Evolutionary conservation across 2,329 filamentous ascomycete species (phyloP), one percentile per base, ranked within the genome.

Genomic region (Leptographium flavum): DNA sequence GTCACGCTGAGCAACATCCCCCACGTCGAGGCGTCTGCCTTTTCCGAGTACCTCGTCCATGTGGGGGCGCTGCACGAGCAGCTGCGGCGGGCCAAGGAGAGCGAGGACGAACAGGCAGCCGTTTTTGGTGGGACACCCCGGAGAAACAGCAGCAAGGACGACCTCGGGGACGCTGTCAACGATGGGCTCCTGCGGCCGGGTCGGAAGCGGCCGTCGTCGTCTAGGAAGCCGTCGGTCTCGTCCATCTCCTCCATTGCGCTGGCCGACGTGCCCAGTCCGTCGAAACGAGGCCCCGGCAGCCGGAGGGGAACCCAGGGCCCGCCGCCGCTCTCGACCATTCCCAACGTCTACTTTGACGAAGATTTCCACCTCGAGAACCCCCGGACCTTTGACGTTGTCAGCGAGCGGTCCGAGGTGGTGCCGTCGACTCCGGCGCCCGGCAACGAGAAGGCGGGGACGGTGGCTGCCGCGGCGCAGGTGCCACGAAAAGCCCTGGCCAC

Each of bases 321-420:
- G 2, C 87, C 92, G 1, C 92, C 88, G 0, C 61, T 98, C 25
- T 92, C 87, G 5, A 96, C 88, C 0, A 94, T 98, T 37, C 92
- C 92, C 0, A 75, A 69, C 41, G 85, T 98, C 11, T 98, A 96
- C 58, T 95, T 95, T 54, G 92, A 96, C 45, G 84, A 94, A 30
- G 81, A 87, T 54, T 98, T 98, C 54, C 90, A 87, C 55, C 73
- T 98, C 8, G 92, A 98, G 58, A 96, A 98, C 51, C 92, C 92
- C 0, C 78, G 92, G 42, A 96, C 84, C 0, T 98, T 98, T 58
- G 92, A 98, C 59, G 79, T 96, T 23, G 88, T 98, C 14, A 96
- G 88, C 57, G 92, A 98, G 62, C 76, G 87, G 48, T 94, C 92
- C 11, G 90, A 96, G 60, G 86, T 98, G n/a, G 82, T 96, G n/a